Evolutionary conservation across 208 protist species (phyloP).

Genomic region (Lotmaria passim): DNA sequence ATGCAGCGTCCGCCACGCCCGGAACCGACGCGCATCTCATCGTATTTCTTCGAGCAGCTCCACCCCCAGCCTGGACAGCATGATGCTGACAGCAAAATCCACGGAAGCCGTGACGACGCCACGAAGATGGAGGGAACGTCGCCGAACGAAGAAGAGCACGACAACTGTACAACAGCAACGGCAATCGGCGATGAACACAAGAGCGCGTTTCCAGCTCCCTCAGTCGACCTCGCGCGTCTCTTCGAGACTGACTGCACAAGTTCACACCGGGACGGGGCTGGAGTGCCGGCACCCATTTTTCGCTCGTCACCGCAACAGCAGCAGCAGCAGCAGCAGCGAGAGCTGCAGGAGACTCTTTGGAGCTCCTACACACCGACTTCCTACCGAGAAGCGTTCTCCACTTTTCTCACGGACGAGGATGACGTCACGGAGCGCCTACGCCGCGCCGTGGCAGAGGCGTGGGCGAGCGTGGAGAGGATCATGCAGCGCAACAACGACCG

Average conservation of each 20-base stretch:
- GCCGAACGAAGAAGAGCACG: no score
- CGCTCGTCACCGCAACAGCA: not conserved
- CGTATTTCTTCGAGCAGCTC: constrained; percentile 74
- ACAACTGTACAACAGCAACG: not conserved
- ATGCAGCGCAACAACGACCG: constrained; percentile 53
- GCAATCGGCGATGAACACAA: not conserved
- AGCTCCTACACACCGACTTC: constrained; percentile 39
- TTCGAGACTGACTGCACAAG: not conserved
- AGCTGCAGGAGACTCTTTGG: constrained; percentile 32
- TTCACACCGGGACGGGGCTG: constrained; percentile 6
- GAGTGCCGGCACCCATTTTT: constrained; percentile 1
- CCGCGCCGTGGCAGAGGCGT: constrained; percentile 43
- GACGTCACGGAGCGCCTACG: constrained; percentile 34
- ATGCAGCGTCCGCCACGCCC: constrained; percentile 32
- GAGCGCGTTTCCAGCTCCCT: no score
- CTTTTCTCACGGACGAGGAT: constrained; percentile 33
- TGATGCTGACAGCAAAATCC: not conserved
- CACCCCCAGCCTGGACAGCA: not conserved
- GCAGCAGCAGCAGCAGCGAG: not conserved
- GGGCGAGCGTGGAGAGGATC: constrained; percentile 61
- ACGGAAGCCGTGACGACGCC: no score
- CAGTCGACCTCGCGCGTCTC: not conserved
- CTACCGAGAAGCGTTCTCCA: constrained; percentile 19
- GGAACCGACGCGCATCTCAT: constrained; percentile 43
- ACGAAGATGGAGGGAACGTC: no score